Conservation (phyloP, 2,329 filamentous ascomycete species). For the Aspergillus sp. region DNA sequence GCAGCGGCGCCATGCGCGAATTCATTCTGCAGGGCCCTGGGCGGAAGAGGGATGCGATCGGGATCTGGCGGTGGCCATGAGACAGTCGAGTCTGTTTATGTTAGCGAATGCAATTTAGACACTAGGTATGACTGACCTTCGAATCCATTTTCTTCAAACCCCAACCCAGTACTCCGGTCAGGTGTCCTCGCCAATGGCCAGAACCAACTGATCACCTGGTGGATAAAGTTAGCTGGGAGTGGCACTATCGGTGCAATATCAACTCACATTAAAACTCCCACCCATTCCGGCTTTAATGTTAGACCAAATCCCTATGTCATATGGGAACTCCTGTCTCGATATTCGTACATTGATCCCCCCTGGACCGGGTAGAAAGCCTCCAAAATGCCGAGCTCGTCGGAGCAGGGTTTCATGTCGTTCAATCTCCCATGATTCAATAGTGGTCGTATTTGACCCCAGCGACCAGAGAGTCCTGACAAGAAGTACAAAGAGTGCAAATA, state of each 20-base stretch:
- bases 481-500: slow-evolving; percentile 57
- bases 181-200: slow-evolving; percentile 59
- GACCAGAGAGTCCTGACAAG: slow-evolving; percentile 56
- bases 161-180: slow-evolving; percentile 44
- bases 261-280: slow-evolving; percentile 45
- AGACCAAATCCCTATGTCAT: slow-evolving; percentile 62
- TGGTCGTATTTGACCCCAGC: slow-evolving; percentile 59
- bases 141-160: slow-evolving; percentile 61
- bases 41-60: slow-evolving; percentile 46
- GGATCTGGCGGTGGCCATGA: slow-evolving; percentile 52
- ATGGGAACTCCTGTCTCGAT: slow-evolving; percentile 62
- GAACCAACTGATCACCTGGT: slow-evolving; percentile 55
- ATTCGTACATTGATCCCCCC: slow-evolving; percentile 57
- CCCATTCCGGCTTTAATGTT: slow-evolving; percentile 64
- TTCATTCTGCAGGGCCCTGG: slow-evolving; percentile 10
- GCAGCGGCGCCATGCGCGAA: slow-evolving; percentile 28
- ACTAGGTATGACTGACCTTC: slow-evolving; percentile 45
- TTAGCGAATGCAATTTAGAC: neutral
- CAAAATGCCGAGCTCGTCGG: slow-evolving; percentile 49
- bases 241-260: neutral
- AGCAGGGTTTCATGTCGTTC: slow-evolving; percentile 49
- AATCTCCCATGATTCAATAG: slow-evolving; percentile 64
- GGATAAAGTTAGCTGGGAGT: neutral
- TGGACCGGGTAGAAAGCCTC: slow-evolving; percentile 59
- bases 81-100: slow-evolving; percentile 30